Evolutionary conservation across 345 rosid species (phyloP), one percentile per base, ranked within the genome.

Genomic region (Linum lewisii): DNA sequence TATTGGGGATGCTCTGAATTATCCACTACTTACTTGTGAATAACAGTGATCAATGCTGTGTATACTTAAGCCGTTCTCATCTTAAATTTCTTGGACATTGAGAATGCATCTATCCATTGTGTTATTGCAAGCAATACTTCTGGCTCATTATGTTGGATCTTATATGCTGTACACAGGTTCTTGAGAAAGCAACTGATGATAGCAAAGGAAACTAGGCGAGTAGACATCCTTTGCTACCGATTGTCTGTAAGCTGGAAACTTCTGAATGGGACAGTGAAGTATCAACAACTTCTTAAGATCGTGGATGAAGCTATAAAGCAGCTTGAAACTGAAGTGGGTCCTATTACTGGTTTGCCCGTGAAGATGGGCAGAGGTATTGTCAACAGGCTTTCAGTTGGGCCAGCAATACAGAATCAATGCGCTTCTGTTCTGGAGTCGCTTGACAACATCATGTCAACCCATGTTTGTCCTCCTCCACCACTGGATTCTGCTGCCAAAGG

Each of bases 351-450:
- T 63, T 64, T 79, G 66, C 90, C 92, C 3, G 86, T 80, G 64
- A 89, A 87, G 78, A 89, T 86, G 80, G 95, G 87, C 61, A 75
- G 95, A 58, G 96, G 95, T 59, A 87, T 85, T 11, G 97, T 90
- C 52, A 87, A 84, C 70, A 79, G 96, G 75, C 92, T 93, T 77
- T 74, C 90, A 22, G 78, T 79, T 1, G 97, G 99, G 53, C 72
- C 84, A 1, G 83, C 80, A 67, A 84, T 84, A 69, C 96, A 87
- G 78, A 80, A 78, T 63, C 77, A 80, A 7, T 94, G 99, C 53
- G 70, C 81, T 69, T 20, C 51, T 34, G 99, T 95, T 0, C 65
- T 94, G 67, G 84, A 82, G 54, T 68, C 69, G 38, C 71, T 90
- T 68, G 90, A 87, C 68, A 76, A 76, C 62, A 64, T 82, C 69